These are phyloP conservation scores for Pyrenophora teres DNA, from an alignment of 2,329 filamentous ascomycete genomes.

Conservation along the genomic window DNA sequence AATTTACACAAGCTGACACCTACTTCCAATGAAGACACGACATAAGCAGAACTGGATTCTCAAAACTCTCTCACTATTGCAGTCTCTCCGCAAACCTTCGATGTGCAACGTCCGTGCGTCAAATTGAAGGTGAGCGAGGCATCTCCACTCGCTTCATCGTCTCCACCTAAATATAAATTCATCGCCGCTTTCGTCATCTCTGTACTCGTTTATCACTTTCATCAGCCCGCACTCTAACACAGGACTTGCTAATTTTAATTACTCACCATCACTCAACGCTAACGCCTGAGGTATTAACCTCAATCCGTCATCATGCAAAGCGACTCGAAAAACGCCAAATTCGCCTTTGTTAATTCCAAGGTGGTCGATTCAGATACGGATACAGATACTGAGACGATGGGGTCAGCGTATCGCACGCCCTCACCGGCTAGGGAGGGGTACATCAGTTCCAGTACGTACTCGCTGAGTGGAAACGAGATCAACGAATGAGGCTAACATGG, in stretches of 20 bases:
- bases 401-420: constrained; percentile 5
- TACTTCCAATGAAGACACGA: too few species aligned
- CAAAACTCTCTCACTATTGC: too few species aligned
- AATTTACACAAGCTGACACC: too few species aligned
- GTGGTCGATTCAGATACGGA: not conserved
- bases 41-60: too few species aligned
- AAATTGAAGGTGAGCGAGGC: constrained; percentile 12
- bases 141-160: not conserved
- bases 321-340: not conserved
- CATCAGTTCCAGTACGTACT: constrained; percentile 7
- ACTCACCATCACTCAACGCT: not conserved
- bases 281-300: too few species aligned
- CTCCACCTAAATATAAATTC: not conserved
- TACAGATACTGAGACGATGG: constrained; percentile 3
- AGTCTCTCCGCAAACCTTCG: too few species aligned
- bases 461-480: not conserved
- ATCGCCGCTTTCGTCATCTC: not conserved
- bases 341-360: not conserved
- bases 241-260: too few species aligned
- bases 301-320: not conserved
- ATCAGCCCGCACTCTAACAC: not conserved
- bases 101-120: too few species aligned
- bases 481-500: not conserved
- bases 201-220: not conserved
- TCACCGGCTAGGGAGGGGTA: constrained; percentile 10